phyloP scores from a whole-genome alignment of 257 asterid genomes.

The Nemophila menziesii region DNA sequence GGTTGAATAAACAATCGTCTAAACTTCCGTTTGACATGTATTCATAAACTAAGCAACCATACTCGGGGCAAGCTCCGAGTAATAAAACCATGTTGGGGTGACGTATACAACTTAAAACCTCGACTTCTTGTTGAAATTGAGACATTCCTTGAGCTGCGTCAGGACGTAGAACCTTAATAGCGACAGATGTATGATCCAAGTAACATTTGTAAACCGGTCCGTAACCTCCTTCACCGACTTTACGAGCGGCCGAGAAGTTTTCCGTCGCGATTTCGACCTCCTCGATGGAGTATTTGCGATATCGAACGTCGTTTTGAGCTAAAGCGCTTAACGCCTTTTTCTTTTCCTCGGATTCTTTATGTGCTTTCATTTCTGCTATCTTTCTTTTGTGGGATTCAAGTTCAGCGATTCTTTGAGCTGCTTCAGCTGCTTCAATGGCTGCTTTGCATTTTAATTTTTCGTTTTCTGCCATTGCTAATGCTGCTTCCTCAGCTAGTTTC shows the following conservation, averaged over 20 bases:
- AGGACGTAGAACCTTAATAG: slow-evolving; percentile 84
- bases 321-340: slow-evolving; percentile 44
- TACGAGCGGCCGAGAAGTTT: slow-evolving; percentile 41
- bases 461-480: slow-evolving; percentile 58
- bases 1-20: slow-evolving; percentile 62
- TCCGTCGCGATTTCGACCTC: slow-evolving; percentile 82
- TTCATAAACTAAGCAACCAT: slow-evolving; percentile 90
- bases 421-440: slow-evolving; percentile 85
- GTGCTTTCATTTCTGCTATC: slow-evolving; percentile 63
- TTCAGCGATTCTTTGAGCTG: slow-evolving; percentile 78
- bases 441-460: slow-evolving; percentile 70
- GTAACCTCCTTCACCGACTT: slow-evolving; percentile 93
- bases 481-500: slow-evolving; percentile 64
- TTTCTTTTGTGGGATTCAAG: slow-evolving; percentile 74
- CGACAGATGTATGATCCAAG: slow-evolving; percentile 81
- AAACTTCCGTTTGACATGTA: slow-evolving; percentile 89
- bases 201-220: slow-evolving; percentile 74
- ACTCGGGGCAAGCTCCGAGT: slow-evolving; percentile 93
- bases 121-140: slow-evolving; percentile 96
- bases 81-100: slow-evolving; percentile 99
- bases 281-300: slow-evolving; percentile 64
- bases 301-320: slow-evolving; percentile 49
- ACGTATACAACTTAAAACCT: slow-evolving; percentile 78
- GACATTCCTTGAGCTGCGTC: slow-evolving; percentile 95
- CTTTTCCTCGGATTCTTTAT: slow-evolving; percentile 63